phyloP scores from a whole-genome alignment of 164 flowering plant genomes.

The Umbilicus rupestris region DNA sequence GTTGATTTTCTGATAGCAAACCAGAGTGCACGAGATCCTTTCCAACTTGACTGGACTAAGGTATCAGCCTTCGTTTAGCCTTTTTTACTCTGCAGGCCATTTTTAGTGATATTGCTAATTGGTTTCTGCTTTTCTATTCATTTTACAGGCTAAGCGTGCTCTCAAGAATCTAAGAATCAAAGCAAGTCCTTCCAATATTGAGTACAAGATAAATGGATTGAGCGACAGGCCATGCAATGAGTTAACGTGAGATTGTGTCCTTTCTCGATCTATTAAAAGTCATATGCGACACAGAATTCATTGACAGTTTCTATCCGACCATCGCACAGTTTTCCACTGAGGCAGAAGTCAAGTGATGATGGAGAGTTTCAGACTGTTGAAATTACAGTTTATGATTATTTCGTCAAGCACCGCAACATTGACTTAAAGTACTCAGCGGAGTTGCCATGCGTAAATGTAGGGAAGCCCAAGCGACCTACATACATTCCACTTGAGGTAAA shows the following conservation, averaged over 20 bases:
- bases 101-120: neutral
- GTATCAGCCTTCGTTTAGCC: constrained; percentile 16
- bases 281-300: too few species aligned
- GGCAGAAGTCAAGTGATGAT: constrained; percentile 25
- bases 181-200: constrained; percentile 36
- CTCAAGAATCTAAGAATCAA: constrained; percentile 72
- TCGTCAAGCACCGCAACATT: constrained; percentile 30
- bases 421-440: constrained; percentile 38
- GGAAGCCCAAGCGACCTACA: constrained; percentile 60
- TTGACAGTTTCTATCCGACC: neutral
- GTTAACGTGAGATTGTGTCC: constrained; percentile 39
- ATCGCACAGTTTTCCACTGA: constrained; percentile 40
- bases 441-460: constrained; percentile 58
- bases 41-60: constrained; percentile 70
- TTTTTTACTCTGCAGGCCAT: neutral
- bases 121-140: neutral
- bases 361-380: constrained; percentile 22
- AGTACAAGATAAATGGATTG: constrained; percentile 74
- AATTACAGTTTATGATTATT: constrained; percentile 47
- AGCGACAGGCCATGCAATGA: constrained; percentile 62
- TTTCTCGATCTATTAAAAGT: neutral
- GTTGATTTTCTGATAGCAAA: constrained; percentile 69
- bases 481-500: constrained; percentile 38
- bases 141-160: constrained; percentile 51
- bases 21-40: constrained; percentile 59